Conservation (phyloP, 371 early-diverging fungal species). For the Entomophthora muscae region DNA sequence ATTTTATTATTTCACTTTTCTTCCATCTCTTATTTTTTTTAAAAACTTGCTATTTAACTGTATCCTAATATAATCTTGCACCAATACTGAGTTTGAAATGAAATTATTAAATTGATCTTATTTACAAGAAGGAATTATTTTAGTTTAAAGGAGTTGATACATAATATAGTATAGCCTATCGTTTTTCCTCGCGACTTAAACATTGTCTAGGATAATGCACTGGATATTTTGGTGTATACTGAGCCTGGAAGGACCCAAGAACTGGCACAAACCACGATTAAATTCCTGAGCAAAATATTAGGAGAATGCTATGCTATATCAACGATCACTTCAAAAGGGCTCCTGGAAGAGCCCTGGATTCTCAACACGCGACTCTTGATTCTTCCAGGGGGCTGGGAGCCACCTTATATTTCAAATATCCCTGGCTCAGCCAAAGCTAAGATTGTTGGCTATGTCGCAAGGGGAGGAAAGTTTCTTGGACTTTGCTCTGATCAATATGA, state of each 20-base stretch:
- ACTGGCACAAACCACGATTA: background rate
- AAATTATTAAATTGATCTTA: too few species aligned
- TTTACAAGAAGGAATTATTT: too few species aligned
- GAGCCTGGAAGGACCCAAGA: background rate
- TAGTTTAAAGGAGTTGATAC: too few species aligned
- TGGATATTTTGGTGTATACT: background rate
- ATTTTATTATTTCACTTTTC: too few species aligned
- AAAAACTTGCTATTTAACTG: too few species aligned
- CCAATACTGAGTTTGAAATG: too few species aligned
- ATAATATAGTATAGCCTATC: too few species aligned
- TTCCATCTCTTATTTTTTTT: too few species aligned
- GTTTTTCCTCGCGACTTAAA: too few species aligned
- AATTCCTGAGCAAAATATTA: conserved; percentile 35
- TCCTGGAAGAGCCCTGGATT: conserved; percentile 73
- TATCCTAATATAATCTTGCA: too few species aligned
- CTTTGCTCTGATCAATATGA: conserved; percentile 90
- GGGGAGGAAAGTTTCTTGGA: conserved; percentile 78
- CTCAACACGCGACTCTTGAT: conserved; percentile 60
- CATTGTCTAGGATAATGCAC: too few species aligned
- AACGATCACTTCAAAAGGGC: conserved; percentile 44
- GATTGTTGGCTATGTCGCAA: conserved; percentile 47
- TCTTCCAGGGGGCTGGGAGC: conserved; percentile 79
- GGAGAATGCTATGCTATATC: conserved; percentile 72
- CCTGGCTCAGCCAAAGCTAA: conserved; percentile 31
- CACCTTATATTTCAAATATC: conserved; percentile 55